Evolutionary conservation across 1,284 basidiomycete species (phyloP).

Genomic region (Ustilago cynodontis): DNA sequence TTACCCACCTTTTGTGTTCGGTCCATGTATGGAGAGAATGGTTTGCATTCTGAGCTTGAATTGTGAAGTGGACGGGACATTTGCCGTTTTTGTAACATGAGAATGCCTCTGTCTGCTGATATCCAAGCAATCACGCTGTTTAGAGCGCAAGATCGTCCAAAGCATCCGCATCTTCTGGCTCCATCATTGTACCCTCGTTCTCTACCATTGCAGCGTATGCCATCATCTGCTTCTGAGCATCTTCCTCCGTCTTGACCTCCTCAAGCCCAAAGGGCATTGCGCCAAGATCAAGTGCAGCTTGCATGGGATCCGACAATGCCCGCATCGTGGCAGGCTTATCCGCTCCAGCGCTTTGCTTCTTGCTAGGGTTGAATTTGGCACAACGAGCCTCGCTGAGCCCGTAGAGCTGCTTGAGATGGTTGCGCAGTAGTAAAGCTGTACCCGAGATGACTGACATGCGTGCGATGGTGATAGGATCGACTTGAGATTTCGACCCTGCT

Average conservation of each 20-base stretch:
- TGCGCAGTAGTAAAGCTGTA: constrained; percentile 51
- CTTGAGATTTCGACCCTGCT: constrained; percentile 12
- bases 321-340: constrained; percentile 54
- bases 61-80: background rate
- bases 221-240: constrained; percentile 53
- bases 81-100: background rate
- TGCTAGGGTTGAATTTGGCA: constrained; percentile 58
- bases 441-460: constrained; percentile 55
- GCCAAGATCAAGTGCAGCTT: constrained; percentile 47
- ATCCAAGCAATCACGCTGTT: background rate
- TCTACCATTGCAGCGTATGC: constrained; percentile 52
- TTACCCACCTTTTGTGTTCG: background rate
- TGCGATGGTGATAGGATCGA: constrained; percentile 36
- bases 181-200: constrained; percentile 56
- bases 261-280: constrained; percentile 38
- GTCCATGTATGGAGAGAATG: background rate
- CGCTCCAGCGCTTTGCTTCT: constrained; percentile 55
- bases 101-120: background rate
- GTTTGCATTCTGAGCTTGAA: background rate
- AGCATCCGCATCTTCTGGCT: constrained; percentile 52
- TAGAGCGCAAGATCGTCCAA: constrained; percentile 42
- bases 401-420: constrained; percentile 64
- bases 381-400: constrained; percentile 56
- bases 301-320: constrained; percentile 39
- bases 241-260: constrained; percentile 30